These are phyloP conservation scores for Populus pruinosa DNA, from an alignment of 345 rosid genomes.

Conservation along the genomic window DNA sequence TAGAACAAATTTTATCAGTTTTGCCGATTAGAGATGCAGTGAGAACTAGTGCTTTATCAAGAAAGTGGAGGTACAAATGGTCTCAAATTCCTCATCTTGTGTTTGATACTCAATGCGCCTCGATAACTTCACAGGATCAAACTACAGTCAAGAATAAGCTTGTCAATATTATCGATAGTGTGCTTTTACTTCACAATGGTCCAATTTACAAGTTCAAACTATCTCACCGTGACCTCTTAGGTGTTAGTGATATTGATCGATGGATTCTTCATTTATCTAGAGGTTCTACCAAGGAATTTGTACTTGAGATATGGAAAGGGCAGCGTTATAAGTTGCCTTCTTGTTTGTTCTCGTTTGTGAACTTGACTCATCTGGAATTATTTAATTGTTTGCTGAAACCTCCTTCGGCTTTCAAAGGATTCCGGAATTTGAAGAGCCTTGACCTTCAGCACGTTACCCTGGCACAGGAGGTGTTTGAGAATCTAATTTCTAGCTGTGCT, in stretches of 20 bases:
- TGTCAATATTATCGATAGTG: constrained; percentile 53
- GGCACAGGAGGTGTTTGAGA: constrained; percentile 52
- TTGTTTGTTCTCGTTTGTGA: constrained; percentile 45
- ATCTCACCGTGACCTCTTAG: constrained; percentile 64
- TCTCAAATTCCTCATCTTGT: constrained; percentile 52
- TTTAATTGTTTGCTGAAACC: constrained; percentile 64
- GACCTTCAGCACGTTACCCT: constrained; percentile 68
- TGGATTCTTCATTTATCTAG: constrained; percentile 74
- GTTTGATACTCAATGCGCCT: constrained; percentile 49
- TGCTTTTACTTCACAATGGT: constrained; percentile 60
- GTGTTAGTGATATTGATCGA: constrained; percentile 57
- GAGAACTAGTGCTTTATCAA: constrained; percentile 56
- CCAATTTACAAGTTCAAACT: constrained; percentile 60
- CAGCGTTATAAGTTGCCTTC: constrained; percentile 61
- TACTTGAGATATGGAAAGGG: constrained; percentile 76
- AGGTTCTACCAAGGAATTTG: constrained; percentile 48
- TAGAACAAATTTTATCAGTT: constrained; percentile 52
- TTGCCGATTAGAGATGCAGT: constrained; percentile 61
- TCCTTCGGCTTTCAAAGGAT: constrained; percentile 52
- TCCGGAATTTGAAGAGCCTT: constrained; percentile 58
- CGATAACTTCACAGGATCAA: constrained; percentile 48
- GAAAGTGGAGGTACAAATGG: constrained; percentile 67
- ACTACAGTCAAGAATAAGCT: constrained; percentile 41
- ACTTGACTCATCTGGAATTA: constrained; percentile 57
- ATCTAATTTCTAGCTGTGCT: constrained; percentile 49